Conservation (phyloP, 345 rosid species). For the Cardamine occulta region DNA sequence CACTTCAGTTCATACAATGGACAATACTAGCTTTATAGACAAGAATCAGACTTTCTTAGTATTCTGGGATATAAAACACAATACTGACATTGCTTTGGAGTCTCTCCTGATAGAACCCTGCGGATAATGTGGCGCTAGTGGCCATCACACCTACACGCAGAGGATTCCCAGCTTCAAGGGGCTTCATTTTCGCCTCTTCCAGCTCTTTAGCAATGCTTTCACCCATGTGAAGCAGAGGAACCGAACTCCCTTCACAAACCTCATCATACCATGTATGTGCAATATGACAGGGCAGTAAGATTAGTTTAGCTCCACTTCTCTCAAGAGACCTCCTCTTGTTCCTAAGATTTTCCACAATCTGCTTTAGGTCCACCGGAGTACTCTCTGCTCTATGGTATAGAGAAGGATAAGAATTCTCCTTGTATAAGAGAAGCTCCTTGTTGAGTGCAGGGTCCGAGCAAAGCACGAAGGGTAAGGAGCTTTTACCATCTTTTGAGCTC, state of each 20-base stretch:
- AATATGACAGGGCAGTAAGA: slow-evolving; percentile 69
- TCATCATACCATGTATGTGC: slow-evolving; percentile 63
- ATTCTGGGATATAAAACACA: not conserved
- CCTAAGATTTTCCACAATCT: slow-evolving; percentile 53
- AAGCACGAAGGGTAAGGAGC: slow-evolving; percentile 62
- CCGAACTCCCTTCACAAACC: slow-evolving; percentile 55
- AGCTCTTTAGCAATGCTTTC: slow-evolving; percentile 71
- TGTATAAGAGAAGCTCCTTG: slow-evolving; percentile 56
- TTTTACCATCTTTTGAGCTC: slow-evolving; percentile 55
- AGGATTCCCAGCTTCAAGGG: slow-evolving; percentile 63
- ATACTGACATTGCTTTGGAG: slow-evolving; percentile 60
- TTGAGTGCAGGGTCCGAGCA: slow-evolving; percentile 72
- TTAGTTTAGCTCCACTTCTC: slow-evolving; percentile 63
- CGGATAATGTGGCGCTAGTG: slow-evolving; percentile 46
- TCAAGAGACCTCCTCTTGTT: slow-evolving; percentile 62
- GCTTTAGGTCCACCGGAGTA: slow-evolving; percentile 41
- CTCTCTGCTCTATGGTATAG: slow-evolving; percentile 43
- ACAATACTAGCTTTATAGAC: not conserved
- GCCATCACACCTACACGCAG: slow-evolving; percentile 70
- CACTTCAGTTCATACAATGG: slow-evolving; percentile 13
- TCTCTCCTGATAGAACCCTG: slow-evolving; percentile 62
- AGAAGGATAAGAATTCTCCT: slow-evolving; percentile 53
- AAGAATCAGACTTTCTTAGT: not conserved
- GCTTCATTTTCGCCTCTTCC: slow-evolving; percentile 59
- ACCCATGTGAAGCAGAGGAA: slow-evolving; percentile 63